Conservation (phyloP, 345 rosid species). For the Salix viminalis region DNA sequence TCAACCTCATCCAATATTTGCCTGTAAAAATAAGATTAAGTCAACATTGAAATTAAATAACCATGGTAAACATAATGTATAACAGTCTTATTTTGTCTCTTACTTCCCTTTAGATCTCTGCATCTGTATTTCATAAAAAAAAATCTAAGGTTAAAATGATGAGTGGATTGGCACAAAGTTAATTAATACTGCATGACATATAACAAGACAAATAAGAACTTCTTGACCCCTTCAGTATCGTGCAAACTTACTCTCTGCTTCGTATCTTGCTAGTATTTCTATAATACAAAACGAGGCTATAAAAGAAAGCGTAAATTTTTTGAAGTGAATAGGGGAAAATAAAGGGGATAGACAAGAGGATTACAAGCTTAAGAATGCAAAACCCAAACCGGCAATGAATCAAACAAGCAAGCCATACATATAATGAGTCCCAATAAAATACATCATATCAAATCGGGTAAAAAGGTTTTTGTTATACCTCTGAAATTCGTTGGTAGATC, state of each 20-base stretch:
- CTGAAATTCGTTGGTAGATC: constrained; percentile 32
- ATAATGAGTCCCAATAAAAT: neutral
- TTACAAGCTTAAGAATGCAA: neutral
- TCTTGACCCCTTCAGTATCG: too few species aligned
- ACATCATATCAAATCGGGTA: neutral
- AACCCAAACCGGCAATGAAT: neutral
- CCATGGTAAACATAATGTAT: neutral
- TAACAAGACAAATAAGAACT: too few species aligned
- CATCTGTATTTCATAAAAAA: too few species aligned
- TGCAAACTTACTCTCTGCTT: too few species aligned
- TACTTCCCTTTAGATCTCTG: too few species aligned
- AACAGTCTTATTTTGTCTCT: neutral
- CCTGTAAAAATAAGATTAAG: constrained; percentile 34
- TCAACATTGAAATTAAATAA: neutral
- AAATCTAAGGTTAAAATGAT: too few species aligned
- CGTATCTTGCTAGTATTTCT: too few species aligned
- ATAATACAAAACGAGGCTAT: too few species aligned
- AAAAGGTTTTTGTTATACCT: constrained; percentile 30
- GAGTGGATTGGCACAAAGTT: too few species aligned
- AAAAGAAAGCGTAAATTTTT: too few species aligned
- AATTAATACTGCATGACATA: too few species aligned
- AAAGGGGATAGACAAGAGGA: neutral
- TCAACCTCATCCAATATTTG: constrained; percentile 84
- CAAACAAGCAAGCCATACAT: neutral
- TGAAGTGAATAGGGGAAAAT: neutral